phyloP scores from a whole-genome alignment of 2,329 filamentous ascomycete genomes.

The Colletotrichum lindemuthianum region DNA sequence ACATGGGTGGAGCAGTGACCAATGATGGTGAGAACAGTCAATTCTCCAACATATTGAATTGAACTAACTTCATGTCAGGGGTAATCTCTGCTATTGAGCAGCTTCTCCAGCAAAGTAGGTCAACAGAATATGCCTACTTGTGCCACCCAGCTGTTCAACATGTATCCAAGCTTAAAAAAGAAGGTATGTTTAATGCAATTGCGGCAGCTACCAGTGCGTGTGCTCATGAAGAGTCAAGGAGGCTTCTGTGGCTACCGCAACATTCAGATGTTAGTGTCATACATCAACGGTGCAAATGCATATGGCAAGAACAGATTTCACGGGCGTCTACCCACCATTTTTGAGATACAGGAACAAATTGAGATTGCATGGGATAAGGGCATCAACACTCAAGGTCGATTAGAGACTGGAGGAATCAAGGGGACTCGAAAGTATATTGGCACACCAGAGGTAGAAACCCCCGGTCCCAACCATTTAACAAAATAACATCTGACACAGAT shows the following conservation, averaged over 20 bases:
- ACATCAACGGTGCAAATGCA: constrained; percentile 70
- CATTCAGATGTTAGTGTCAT: constrained; percentile 90
- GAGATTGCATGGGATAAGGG: constrained; percentile 89
- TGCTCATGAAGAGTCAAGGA: constrained; percentile 55
- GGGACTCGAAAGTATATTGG: constrained; percentile 97
- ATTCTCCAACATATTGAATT: constrained; percentile 23
- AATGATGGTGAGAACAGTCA: constrained; percentile 56
- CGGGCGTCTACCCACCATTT: constrained; percentile 75
- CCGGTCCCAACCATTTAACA: neutral
- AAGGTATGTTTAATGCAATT: constrained; percentile 59
- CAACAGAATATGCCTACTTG: constrained; percentile 78
- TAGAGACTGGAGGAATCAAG: constrained; percentile 86
- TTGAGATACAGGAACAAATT: constrained; percentile 86
- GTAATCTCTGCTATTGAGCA: constrained; percentile 71
- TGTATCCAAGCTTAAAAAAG: constrained; percentile 81
- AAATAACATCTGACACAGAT: neutral
- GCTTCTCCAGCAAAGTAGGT: constrained; percentile 71
- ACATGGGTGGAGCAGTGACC: constrained; percentile 65
- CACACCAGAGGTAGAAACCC: constrained; percentile 77
- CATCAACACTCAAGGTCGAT: constrained; percentile 77
- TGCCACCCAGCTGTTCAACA: constrained; percentile 82
- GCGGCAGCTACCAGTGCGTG: neutral
- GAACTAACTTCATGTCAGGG: constrained; percentile 46
- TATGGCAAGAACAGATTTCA: constrained; percentile 70
- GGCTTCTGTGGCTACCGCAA: constrained; percentile 96